phyloP scores from a whole-genome alignment of 176 grass and related monocot species.

The Triticum turgidum region DNA sequence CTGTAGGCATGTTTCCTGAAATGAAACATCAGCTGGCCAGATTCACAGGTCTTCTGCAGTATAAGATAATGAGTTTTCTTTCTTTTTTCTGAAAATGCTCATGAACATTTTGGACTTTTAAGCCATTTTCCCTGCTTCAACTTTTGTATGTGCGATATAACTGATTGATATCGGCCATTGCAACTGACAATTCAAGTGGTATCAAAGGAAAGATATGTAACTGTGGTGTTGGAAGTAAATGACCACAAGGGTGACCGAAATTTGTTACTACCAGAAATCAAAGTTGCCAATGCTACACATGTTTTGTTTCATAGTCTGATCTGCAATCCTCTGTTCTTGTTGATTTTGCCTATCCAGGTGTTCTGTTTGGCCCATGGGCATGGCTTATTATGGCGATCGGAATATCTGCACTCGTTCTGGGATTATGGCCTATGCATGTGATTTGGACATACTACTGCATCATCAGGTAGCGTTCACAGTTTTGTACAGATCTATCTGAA shows the following conservation, averaged over 20 bases:
- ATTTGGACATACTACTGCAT: conserved; percentile 96
- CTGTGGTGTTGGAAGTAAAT: conserved; percentile 2
- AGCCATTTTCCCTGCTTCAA: neutral
- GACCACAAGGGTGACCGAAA: neutral
- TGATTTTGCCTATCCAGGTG: conserved; percentile 44
- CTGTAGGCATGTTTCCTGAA: neutral
- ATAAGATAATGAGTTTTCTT: neutral
- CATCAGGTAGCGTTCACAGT: conserved; percentile 59
- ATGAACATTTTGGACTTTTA: neutral
- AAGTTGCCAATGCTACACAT: neutral
- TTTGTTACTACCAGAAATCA: neutral
- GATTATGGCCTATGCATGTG: conserved; percentile 78
- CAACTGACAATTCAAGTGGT: conserved; percentile 8
- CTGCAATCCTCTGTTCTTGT: neutral
- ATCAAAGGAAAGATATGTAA: neutral
- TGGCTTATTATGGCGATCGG: conserved; percentile 77
- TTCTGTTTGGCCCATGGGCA: conserved; percentile 65
- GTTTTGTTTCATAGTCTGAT: neutral
- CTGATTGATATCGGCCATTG: neutral
- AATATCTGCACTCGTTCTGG: conserved; percentile 67
- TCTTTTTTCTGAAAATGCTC: neutral
- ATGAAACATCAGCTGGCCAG: neutral
- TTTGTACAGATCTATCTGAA: conserved; percentile 10
- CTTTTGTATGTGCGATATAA: conserved; percentile 9
- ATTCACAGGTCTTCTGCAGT: neutral